Percentiles rank a stretch among this genome's conserved stretches.
Evolutionary conservation across 2,329 filamentous ascomycete species (phyloP).

Genomic region (Cryphonectria radicalis): DNA sequence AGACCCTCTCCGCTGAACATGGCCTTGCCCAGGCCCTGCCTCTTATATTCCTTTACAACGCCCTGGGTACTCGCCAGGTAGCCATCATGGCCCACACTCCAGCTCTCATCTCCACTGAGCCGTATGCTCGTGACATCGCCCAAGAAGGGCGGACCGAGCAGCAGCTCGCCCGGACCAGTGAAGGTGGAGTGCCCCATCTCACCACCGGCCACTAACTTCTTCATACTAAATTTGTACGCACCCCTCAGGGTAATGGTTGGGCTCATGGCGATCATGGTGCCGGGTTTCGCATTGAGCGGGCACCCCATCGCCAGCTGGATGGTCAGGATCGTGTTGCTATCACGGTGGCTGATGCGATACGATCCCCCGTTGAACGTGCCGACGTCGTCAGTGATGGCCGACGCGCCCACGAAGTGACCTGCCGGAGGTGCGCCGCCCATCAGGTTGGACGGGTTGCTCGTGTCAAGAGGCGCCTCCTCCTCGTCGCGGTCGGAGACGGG

Average conservation of each 20-base stretch:
- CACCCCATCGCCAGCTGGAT: slow-evolving; percentile 89
- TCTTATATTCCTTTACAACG: slow-evolving; percentile 85
- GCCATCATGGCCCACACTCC: slow-evolving; percentile 85
- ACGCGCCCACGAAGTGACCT: slow-evolving; percentile 66
- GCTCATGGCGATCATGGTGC: slow-evolving; percentile 92
- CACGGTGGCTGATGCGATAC: slow-evolving; percentile 89
- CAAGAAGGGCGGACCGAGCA: slow-evolving; percentile 56
- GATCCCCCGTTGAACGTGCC: slow-evolving; percentile 98
- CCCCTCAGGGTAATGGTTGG: slow-evolving; percentile 85
- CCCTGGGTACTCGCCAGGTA: slow-evolving; percentile 86
- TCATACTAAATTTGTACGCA: slow-evolving; percentile 81
- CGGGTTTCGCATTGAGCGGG: slow-evolving; percentile 79
- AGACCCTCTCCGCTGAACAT: slow-evolving; percentile 94
- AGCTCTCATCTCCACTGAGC: slow-evolving; percentile 71
- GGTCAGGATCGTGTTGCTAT: slow-evolving; percentile 87
- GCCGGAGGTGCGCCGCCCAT: slow-evolving; percentile 46
- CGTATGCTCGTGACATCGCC: slow-evolving; percentile 55
- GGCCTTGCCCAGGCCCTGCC: slow-evolving; percentile 83
- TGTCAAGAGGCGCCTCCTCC: slow-evolving; percentile 35
- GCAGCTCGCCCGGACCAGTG: slow-evolving; percentile 87
- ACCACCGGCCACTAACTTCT: slow-evolving; percentile 84
- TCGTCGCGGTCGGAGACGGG: slow-evolving; percentile 30
- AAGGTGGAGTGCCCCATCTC: slow-evolving; percentile 80
- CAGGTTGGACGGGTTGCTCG: slow-evolving; percentile 40
- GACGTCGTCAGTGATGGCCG: slow-evolving; percentile 74